Conservation (phyloP, 306 rosid species). For the Vicia sativa region DNA sequence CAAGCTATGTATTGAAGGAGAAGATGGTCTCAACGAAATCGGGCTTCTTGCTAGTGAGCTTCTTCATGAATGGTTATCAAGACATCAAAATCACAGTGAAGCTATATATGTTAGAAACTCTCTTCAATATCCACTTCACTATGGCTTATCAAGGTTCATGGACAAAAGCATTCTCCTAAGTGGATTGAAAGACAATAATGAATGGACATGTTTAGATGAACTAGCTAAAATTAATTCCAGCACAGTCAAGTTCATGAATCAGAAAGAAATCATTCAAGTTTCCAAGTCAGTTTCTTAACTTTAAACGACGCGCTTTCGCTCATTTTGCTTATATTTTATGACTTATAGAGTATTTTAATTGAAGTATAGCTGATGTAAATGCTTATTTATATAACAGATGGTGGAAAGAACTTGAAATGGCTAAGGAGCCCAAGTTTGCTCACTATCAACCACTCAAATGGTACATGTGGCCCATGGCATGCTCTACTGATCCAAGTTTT, state of each 20-base stretch:
- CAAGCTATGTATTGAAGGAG: conserved; percentile 45
- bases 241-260: conserved; percentile 36
- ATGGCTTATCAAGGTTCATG: conserved; percentile 47
- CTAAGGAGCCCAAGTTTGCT: conserved; percentile 38
- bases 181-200: conserved; percentile 19
- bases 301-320: too few species aligned
- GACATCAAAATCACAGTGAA: conserved; percentile 18
- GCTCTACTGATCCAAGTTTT: conserved; percentile 50
- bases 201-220: conserved; percentile 41
- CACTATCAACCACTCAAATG: conserved; percentile 61
- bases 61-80: conserved; percentile 38
- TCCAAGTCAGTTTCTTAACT: conserved; percentile 36
- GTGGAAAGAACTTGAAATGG: conserved; percentile 60
- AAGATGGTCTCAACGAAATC: conserved; percentile 39
- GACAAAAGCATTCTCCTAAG: conserved; percentile 15
- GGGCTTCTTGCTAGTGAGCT: conserved; percentile 35
- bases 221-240: conserved; percentile 41
- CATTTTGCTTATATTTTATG: too few species aligned
- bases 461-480: conserved; percentile 65
- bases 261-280: conserved; percentile 40
- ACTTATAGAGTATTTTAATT: too few species aligned
- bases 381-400: conserved; percentile 51
- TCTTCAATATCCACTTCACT: conserved; percentile 44
- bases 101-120: conserved; percentile 23
- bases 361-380: too few species aligned